Conservation (phyloP, 768 basidiomycete species). For the Clavaria fumosa region DNA sequence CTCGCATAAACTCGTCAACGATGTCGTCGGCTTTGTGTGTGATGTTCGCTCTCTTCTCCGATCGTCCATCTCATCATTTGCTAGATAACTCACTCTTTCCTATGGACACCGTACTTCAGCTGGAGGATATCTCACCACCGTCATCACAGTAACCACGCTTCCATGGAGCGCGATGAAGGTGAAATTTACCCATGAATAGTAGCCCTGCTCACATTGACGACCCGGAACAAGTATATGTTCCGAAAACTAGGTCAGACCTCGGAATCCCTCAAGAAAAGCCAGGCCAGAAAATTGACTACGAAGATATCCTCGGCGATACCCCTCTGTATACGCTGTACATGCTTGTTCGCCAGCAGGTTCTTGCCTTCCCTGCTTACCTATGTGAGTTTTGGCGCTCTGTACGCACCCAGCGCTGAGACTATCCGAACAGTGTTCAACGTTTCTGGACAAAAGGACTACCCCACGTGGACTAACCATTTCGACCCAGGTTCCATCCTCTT, state of each 20-base stretch:
- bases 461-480: slow-evolving; percentile 53
- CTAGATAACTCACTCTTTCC: slow-evolving; percentile 29
- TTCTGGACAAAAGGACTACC: slow-evolving; percentile 43
- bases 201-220: too few species aligned
- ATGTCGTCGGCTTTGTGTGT: slow-evolving; percentile 35
- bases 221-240: slow-evolving; percentile 30
- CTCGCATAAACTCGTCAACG: slow-evolving; percentile 30
- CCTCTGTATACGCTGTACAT: slow-evolving; percentile 42
- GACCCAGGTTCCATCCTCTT: slow-evolving; percentile 44
- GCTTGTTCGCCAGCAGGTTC: slow-evolving; percentile 39
- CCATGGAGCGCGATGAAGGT: slow-evolving; percentile 35
- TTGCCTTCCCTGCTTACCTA: slow-evolving; percentile 49
- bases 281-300: slow-evolving; percentile 28
- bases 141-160: slow-evolving; percentile 35
- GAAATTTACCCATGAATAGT: too few species aligned
- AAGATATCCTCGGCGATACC: slow-evolving; percentile 43
- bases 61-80: slow-evolving; percentile 5
- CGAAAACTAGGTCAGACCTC: slow-evolving; percentile 41
- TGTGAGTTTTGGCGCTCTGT: slow-evolving; percentile 21
- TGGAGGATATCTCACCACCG: slow-evolving; percentile 42
- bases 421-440: slow-evolving; percentile 38
- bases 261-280: slow-evolving; percentile 30
- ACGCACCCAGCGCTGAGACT: background rate
- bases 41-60: slow-evolving; percentile 4
- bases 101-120: slow-evolving; percentile 39